phyloP scores from a whole-genome alignment of 2,329 filamentous ascomycete species.

The Thelonectria rubi region DNA sequence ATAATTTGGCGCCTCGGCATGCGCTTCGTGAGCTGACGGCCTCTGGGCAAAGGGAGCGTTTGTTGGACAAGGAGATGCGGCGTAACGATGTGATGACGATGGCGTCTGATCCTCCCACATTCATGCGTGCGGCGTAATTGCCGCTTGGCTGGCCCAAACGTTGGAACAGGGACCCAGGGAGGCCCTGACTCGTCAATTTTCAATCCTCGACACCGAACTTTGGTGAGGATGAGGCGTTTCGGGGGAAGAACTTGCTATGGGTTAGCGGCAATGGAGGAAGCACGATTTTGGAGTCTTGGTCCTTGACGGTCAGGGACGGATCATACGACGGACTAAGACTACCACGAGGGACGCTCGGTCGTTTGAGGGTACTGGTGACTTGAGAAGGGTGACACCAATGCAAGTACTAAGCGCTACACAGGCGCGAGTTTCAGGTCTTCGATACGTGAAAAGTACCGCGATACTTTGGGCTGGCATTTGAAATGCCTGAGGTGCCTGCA shows the following conservation, averaged over 20 bases:
- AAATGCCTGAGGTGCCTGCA: too few species aligned
- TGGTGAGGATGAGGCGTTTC: slow-evolving; percentile 4
- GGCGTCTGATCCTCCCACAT: neutral
- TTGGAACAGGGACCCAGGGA: slow-evolving; percentile 4
- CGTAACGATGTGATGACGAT: slow-evolving; percentile 7
- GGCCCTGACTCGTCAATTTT: neutral
- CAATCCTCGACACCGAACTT: slow-evolving; percentile 16
- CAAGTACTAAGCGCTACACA: neutral
- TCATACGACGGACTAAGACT: neutral
- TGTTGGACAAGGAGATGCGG: neutral
- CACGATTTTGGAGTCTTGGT: neutral
- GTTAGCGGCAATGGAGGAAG: neutral
- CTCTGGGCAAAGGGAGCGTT: neutral
- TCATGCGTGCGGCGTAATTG: neutral
- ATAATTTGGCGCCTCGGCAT: neutral
- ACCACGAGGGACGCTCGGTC: too few species aligned
- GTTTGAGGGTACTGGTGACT: slow-evolving; percentile 6
- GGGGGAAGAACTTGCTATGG: slow-evolving; percentile 8
- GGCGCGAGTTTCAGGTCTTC: slow-evolving; percentile 17
- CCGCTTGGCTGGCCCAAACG: neutral
- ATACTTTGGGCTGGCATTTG: neutral
- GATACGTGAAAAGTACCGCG: neutral
- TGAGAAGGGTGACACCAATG: neutral
- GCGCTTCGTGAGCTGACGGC: neutral
- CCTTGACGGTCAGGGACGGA: neutral